Percentiles rank a stretch among this genome's conserved stretches.
These are phyloP conservation scores for Mortierella claussenii DNA, from an alignment of 192 early-diverging fungal species.

Conservation along the genomic window DNA sequence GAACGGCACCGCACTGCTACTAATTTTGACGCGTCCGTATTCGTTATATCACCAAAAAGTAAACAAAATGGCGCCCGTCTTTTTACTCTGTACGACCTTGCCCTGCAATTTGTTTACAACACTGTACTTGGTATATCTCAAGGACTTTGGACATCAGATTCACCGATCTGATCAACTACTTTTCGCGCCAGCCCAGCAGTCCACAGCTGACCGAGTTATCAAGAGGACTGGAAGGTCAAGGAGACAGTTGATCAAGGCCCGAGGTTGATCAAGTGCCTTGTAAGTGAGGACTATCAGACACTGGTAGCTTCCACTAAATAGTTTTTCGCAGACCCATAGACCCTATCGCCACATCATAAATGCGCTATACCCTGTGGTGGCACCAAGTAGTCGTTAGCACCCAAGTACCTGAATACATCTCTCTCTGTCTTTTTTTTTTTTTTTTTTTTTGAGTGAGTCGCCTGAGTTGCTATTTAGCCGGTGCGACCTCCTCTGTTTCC, in stretches of 20 bases:
- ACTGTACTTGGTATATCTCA: not conserved
- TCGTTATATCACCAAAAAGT: not conserved
- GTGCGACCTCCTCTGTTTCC: slow-evolving; percentile 62
- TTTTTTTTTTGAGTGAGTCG: not conserved
- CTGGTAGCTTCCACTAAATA: too few relatives aligned
- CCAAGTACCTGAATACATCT: too few relatives aligned
- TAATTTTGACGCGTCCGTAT: not conserved
- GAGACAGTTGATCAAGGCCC: slow-evolving; percentile 14
- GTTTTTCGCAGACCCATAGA: too few relatives aligned
- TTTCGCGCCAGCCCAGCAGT: slow-evolving; percentile 2
- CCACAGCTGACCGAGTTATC: slow-evolving; percentile 9
- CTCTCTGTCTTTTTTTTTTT: not conserved
- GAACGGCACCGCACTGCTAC: not conserved
- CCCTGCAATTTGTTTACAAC: not conserved
- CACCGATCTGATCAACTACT: slow-evolving; percentile 2
- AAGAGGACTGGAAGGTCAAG: slow-evolving; percentile 5
- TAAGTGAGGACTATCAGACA: not conserved
- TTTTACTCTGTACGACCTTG: slow-evolving; percentile 5
- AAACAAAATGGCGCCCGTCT: not conserved
- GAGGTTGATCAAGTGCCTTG: not conserved
- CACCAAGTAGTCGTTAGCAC: too few relatives aligned
- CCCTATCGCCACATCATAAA: too few relatives aligned
- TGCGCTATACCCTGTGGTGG: too few relatives aligned
- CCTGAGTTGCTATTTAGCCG: slow-evolving; percentile 53
- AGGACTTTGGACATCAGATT: slow-evolving; percentile 12